Conservation (phyloP, 164 flowering plant species). For the Amborella trichopoda region DNA sequence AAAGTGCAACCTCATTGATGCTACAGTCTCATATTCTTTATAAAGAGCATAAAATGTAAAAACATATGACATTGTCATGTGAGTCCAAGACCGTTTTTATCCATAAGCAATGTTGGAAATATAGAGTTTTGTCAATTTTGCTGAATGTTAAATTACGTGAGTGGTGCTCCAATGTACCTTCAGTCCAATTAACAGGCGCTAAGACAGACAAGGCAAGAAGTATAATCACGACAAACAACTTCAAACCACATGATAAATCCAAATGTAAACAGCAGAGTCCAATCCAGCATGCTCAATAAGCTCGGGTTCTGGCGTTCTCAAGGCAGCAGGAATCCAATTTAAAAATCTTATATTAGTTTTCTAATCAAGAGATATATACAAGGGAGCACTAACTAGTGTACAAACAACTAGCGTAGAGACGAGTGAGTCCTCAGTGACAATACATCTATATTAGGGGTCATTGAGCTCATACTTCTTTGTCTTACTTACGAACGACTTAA, state of each 20-base stretch:
- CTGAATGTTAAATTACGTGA: conserved; percentile 27
- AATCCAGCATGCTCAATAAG: conserved; percentile 79
- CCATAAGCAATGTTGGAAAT: conserved; percentile 56
- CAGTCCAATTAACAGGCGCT: conserved; percentile 78
- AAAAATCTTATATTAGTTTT: conserved; percentile 50
- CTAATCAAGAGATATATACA: no score
- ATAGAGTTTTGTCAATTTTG: conserved; percentile 58
- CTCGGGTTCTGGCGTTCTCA: conserved; percentile 79
- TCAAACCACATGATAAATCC: conserved; percentile 75
- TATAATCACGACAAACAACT: conserved; percentile 65
- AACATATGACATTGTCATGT: conserved; percentile 67
- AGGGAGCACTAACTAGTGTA: no score
- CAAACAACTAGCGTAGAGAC: no score
- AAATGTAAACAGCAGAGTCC: conserved; percentile 71
- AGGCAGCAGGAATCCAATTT: conserved; percentile 73
- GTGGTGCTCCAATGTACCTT: conserved; percentile 31
- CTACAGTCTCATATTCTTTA: conserved; percentile 55
- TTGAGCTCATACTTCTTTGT: no score
- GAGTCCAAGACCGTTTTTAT: conserved; percentile 68
- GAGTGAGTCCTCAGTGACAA: no score
- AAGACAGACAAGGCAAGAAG: conserved; percentile 48
- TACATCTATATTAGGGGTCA: no score
- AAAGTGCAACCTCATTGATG: conserved; percentile 70
- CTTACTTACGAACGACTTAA: no score
- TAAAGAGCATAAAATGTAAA: conserved; percentile 74